Percentiles rank a stretch among this genome's conserved stretches.
phyloP scores from a whole-genome alignment of 2,329 filamentous ascomycete genomes.

The Pyrenophora graminea region DNA sequence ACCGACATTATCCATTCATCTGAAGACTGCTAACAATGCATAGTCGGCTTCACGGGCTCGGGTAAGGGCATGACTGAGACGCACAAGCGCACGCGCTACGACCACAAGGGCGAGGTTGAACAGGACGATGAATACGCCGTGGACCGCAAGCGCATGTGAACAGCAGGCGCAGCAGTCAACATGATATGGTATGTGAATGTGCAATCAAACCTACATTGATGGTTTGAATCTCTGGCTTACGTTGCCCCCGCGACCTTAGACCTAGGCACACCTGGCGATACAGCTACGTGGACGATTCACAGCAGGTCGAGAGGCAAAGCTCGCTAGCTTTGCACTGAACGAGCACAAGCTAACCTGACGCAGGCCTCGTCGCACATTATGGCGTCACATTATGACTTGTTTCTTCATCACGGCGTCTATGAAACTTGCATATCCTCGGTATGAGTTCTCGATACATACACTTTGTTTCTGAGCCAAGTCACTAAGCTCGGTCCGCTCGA shows the following conservation, averaged over 20 bases:
- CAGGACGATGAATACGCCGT: conserved; percentile 26
- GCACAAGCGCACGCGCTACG: conserved; percentile 76
- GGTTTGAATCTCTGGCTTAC: conserved; percentile 28
- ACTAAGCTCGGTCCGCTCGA: conserved; percentile 30
- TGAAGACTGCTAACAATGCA: conserved; percentile 26
- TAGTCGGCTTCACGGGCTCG: conserved; percentile 95
- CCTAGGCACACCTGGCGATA: conserved; percentile 11
- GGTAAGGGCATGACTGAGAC: conserved; percentile 97
- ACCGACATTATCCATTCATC: neutral
- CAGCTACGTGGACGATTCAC: conserved; percentile 2
- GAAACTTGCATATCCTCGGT: conserved; percentile 28
- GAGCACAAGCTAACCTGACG: conserved; percentile 10
- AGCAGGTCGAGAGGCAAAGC: conserved; percentile 1
- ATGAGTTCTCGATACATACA: conserved; percentile 22
- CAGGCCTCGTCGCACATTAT: conserved; percentile 5
- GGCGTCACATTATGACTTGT: neutral
- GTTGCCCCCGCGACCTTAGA: conserved; percentile 18
- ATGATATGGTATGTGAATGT: conserved; percentile 12
- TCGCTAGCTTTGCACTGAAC: neutral
- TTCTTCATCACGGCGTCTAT: conserved; percentile 23
- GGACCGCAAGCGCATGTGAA: conserved; percentile 14
- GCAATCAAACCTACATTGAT: neutral
- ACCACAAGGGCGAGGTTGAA: conserved; percentile 60
- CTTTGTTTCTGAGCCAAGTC: conserved; percentile 11
- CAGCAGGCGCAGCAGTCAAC: neutral